Conservation (phyloP, 208 protist species). For the Crithidia expoeki region DNA sequence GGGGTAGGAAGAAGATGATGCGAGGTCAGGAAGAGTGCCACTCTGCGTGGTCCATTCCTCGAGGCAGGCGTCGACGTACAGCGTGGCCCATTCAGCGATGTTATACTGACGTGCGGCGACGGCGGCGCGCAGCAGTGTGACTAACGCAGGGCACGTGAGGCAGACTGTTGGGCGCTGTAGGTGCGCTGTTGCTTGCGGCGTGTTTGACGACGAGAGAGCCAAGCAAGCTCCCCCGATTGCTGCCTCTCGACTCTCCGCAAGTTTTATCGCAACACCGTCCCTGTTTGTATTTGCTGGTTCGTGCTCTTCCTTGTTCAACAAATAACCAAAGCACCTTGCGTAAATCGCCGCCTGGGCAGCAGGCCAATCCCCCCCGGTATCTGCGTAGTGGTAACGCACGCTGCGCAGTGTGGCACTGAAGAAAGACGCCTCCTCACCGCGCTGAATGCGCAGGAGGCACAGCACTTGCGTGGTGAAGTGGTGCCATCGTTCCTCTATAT, state of each 20-base stretch:
- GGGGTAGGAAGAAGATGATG: neutral
- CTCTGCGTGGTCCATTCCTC: conserved; percentile 13
- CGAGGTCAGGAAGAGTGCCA: neutral
- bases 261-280: neutral
- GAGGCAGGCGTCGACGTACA: conserved; percentile 34
- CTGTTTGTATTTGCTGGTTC: neutral
- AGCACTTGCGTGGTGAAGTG: conserved; percentile 17
- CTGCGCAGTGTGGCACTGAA: conserved; percentile 12
- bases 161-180: neutral
- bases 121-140: conserved; percentile 35
- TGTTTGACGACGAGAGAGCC: too few species aligned
- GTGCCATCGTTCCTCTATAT: neutral
- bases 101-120: conserved; percentile 30
- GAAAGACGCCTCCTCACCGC: neutral
- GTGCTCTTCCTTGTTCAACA: conserved; percentile 15
- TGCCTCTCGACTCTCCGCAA: neutral
- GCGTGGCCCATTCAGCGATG: conserved; percentile 36
- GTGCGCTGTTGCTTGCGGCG: too few species aligned
- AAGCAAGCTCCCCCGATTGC: neutral
- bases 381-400: conserved; percentile 19
- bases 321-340: conserved; percentile 23
- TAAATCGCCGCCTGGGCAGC: conserved; percentile 28
- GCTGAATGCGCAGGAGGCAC: conserved; percentile 9
- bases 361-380: conserved; percentile 23
- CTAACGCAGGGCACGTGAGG: conserved; percentile 17